Evolutionary conservation across 306 rosid species (phyloP).

Genomic region (Lithocarpus polystachyus): DNA sequence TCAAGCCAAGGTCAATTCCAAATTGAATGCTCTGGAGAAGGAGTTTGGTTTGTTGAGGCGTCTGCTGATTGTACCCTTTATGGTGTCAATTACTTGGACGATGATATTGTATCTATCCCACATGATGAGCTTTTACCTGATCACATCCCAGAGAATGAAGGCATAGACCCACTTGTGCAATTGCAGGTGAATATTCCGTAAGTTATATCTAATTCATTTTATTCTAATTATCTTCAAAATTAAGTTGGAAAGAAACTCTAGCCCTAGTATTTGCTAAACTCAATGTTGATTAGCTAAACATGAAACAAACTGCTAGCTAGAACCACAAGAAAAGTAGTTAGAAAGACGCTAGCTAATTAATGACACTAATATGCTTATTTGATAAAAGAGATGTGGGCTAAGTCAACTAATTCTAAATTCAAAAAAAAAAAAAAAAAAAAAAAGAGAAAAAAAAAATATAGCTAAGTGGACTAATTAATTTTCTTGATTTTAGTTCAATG

Average conservation of each 20-base stretch:
- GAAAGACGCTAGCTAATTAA: too few relatives aligned
- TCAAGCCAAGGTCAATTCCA: constrained; percentile 26
- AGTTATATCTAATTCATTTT: neutral
- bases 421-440: too few relatives aligned
- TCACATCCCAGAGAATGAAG: constrained; percentile 23
- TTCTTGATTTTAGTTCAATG: too few relatives aligned
- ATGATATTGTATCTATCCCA: constrained; percentile 38
- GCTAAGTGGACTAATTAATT: too few relatives aligned
- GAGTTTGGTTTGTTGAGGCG: constrained; percentile 68
- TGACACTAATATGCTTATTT: too few relatives aligned
- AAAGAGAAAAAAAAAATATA: too few relatives aligned
- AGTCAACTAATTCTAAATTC: too few relatives aligned
- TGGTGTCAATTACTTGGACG: constrained; percentile 46
- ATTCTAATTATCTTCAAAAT: too few relatives aligned
- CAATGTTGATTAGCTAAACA: neutral
- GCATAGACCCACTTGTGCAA: constrained; percentile 50
- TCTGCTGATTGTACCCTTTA: constrained; percentile 38
- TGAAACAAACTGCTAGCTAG: neutral
- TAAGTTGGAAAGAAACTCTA: too few relatives aligned
- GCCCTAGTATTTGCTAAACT: neutral
- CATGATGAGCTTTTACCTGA: constrained; percentile 53
- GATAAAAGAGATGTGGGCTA: too few relatives aligned
- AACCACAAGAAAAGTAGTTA: neutral
- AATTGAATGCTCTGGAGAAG: constrained; percentile 55
- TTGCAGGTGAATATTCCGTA: constrained; percentile 45